Evolutionary conservation across 1,139 yeast species (phyloP).

Genomic region (Saccharomyces pastorianus): DNA sequence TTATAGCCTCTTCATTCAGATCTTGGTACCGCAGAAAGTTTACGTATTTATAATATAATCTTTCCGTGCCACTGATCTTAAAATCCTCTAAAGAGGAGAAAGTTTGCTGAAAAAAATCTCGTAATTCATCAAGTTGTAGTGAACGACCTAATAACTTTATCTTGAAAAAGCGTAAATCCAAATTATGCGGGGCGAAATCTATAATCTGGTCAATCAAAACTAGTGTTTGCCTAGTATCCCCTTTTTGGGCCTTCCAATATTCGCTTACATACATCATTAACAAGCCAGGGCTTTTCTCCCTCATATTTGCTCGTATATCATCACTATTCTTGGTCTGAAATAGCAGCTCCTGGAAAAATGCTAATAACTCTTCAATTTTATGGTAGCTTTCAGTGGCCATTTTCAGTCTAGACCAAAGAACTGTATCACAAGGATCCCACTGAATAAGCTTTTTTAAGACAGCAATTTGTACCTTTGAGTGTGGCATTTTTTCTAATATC

Average conservation of each 20-base stretch:
- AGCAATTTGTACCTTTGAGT: background rate
- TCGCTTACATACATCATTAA: slow-evolving; percentile 70
- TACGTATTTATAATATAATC: slow-evolving; percentile 60
- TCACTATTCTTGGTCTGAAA: slow-evolving; percentile 22
- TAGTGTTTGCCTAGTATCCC: slow-evolving; percentile 47
- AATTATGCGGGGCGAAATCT: slow-evolving; percentile 37
- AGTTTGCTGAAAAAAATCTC: slow-evolving; percentile 38
- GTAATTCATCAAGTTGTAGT: slow-evolving; percentile 36
- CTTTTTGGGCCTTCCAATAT: slow-evolving; percentile 40
- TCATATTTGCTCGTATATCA: slow-evolving; percentile 19
- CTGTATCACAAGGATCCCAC: slow-evolving; percentile 41
- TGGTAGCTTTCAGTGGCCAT: slow-evolving; percentile 38
- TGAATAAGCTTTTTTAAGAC: slow-evolving; percentile 25
- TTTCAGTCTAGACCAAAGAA: slow-evolving; percentile 51
- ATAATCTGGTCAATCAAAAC: slow-evolving; percentile 44
- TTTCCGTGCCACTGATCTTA: slow-evolving; percentile 34
- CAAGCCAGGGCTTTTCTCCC: slow-evolving; percentile 45
- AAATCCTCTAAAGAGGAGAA: slow-evolving; percentile 14
- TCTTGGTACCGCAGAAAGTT: slow-evolving; percentile 43
- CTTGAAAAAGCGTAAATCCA: slow-evolving; percentile 63
- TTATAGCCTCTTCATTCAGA: slow-evolving; percentile 34
- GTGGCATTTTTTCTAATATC: background rate
- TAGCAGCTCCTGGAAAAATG: slow-evolving; percentile 44
- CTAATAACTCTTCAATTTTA: slow-evolving; percentile 34
- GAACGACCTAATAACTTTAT: slow-evolving; percentile 51